A percentile compares a stretch with the other conserved stretches of the same genome.
These are phyloP conservation scores for Rhododendron ferrugineum DNA, from an alignment of 148 eudicot genomes.

Conservation along the genomic window DNA sequence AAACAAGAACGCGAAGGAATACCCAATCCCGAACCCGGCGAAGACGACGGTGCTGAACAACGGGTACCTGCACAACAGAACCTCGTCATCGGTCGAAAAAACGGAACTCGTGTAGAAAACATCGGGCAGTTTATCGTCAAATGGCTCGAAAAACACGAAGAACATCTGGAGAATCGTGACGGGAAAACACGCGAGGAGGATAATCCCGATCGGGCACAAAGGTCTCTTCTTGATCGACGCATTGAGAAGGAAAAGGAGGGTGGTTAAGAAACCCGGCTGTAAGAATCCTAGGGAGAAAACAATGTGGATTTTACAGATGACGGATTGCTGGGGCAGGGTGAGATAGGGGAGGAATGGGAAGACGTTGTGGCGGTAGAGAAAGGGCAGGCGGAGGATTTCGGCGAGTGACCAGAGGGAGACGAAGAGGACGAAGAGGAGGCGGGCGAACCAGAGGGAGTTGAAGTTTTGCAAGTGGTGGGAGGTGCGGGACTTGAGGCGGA, in stretches of 20 bases:
- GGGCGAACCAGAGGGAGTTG: conserved; percentile 47
- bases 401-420: conserved; percentile 36
- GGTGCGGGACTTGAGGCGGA: conserved; percentile 33
- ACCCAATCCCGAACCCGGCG: conserved; percentile 31
- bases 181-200: conserved; percentile 35
- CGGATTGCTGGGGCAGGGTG: conserved; percentile 23
- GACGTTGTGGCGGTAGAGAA: conserved; percentile 21
- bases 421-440: conserved; percentile 46
- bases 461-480: conserved; percentile 35
- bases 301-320: conserved; percentile 42
- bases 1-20: conserved; percentile 32
- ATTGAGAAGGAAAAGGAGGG: conserved; percentile 49
- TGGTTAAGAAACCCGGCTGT: conserved; percentile 57
- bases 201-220: conserved; percentile 24
- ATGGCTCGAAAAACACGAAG: conserved; percentile 24
- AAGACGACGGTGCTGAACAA: conserved; percentile 34
- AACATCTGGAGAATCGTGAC: conserved; percentile 15
- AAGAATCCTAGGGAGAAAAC: conserved; percentile 60
- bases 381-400: conserved; percentile 47
- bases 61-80: conserved; percentile 52
- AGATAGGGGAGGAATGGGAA: conserved; percentile 24
- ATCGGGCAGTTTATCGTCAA: conserved; percentile 10
- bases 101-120: conserved; percentile 27
- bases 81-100: not conserved
- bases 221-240: conserved; percentile 42